A percentile compares a stretch with the other conserved stretches of the same genome.
phyloP scores from a whole-genome alignment of 495 filamentous ascomycete genomes.

The Neurospora sp. region DNA sequence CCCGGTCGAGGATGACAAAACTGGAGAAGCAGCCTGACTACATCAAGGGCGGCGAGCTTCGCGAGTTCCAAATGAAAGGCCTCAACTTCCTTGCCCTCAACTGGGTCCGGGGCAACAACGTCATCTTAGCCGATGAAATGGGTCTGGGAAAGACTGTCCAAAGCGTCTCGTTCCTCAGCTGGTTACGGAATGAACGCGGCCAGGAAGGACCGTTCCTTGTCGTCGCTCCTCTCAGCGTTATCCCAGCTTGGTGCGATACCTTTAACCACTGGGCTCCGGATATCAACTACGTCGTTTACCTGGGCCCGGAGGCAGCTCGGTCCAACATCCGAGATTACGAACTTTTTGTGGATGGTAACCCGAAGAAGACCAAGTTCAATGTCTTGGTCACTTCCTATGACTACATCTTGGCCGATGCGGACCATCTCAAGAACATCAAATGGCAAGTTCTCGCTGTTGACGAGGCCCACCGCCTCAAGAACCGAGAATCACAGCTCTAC shows the following conservation, averaged over 20 bases:
- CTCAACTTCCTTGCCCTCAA: conserved; percentile 92
- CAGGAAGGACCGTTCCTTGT: conserved; percentile 95
- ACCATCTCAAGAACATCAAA: conserved; percentile 74
- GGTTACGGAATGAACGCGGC: conserved; percentile 82
- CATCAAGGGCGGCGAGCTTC: conserved; percentile 73
- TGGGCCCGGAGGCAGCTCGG: conserved; percentile 73
- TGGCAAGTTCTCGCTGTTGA: conserved; percentile 97
- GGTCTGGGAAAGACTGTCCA: conserved; percentile 97
- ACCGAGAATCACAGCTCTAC: conserved; percentile 88
- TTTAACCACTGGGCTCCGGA: conserved; percentile 96
- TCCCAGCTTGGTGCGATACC: conserved; percentile 96
- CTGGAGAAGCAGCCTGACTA: conserved; percentile 70
- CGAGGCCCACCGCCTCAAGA: conserved; percentile 95
- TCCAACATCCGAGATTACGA: conserved; percentile 80
- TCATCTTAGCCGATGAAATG: conserved; percentile 98
- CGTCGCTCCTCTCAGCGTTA: conserved; percentile 88
- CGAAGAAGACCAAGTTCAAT: conserved; percentile 83
- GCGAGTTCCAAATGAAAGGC: conserved; percentile 89
- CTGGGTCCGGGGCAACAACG: conserved; percentile 84
- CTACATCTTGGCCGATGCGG: conserved; percentile 72
- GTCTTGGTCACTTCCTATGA: conserved; percentile 94
- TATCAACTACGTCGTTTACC: conserved; percentile 94
- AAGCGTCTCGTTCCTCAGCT: conserved; percentile 93
- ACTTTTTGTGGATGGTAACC: conserved; percentile 72
- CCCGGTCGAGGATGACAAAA: conserved; percentile 63